Conservation (phyloP, 345 rosid genomes). For the Citrus cavaleriei region DNA sequence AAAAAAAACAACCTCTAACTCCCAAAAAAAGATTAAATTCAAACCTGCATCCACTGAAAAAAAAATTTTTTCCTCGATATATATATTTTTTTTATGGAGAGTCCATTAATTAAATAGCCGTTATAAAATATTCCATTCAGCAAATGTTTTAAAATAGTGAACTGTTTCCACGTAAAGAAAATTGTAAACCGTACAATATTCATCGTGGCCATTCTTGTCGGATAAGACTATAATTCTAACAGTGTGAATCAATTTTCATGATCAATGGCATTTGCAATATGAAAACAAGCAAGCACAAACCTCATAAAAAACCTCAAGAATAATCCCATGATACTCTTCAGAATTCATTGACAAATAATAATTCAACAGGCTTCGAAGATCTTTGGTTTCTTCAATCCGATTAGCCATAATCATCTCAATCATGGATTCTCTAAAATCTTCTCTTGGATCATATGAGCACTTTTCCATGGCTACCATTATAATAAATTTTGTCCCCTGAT, state of each 20-base stretch:
- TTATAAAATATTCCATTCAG: not conserved
- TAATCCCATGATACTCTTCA: conserved; percentile 49
- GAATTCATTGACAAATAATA: conserved; percentile 81
- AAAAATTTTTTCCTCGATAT: too few species aligned
- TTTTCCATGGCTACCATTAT: conserved; percentile 91
- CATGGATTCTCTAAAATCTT: conserved; percentile 82
- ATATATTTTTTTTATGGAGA: too few species aligned
- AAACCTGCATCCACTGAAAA: too few species aligned
- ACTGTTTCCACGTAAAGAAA: not conserved
- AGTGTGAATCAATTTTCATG: not conserved
- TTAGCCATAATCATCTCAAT: conserved; percentile 70
- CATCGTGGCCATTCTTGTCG: not conserved
- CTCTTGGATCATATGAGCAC: conserved; percentile 66
- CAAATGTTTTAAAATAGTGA: not conserved
- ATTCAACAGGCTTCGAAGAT: conserved; percentile 74
- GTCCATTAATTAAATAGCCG: too few species aligned
- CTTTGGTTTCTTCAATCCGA: conserved; percentile 52
- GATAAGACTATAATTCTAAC: not conserved
- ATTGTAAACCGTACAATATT: not conserved
- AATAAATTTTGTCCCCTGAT: conserved; percentile 47
- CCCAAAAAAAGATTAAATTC: too few species aligned
- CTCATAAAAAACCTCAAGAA: conserved; percentile 76
- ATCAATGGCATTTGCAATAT: conserved; percentile 41
- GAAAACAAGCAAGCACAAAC: conserved; percentile 70
- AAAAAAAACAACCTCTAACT: too few species aligned